Evolutionary conservation across 768 basidiomycete genomes (phyloP), one percentile per base, ranked within the genome.

Genomic region (Mycena alexandri): DNA sequence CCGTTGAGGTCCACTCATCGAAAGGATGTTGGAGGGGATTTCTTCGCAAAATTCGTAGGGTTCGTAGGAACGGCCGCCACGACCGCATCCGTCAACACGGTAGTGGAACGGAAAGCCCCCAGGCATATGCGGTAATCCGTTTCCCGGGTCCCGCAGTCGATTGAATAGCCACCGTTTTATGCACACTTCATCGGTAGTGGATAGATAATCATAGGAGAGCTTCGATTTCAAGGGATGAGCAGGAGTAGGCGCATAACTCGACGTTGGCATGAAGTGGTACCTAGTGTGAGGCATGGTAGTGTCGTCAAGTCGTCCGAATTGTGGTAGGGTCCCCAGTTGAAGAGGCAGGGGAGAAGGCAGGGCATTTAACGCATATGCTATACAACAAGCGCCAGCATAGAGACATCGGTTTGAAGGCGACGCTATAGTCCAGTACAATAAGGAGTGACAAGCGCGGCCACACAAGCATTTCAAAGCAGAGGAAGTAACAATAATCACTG

Each of bases 401-500:
- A 61, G 25, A 61, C 56, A 65, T 29, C 8, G 38, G 51, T 34
- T 48, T 52, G 56, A 53, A 51, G 56, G 50, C 29, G 56, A 52
- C 63, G 56, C 58, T 65, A 56, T 65, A 65, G 56, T 65, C 29
- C 48, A 58, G 48, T 58, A 65, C 63, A 65, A 65, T 58, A 65
- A 46, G 51, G 11, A 0, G 19, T 65, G 46, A 65, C 50, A 58
- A 59, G 46, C 53, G 46, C 54, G 54, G 38, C 7, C n/a, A 12
- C 53, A 50, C 53, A 63, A 36, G 34, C 48, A 17, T 6, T 19
- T 41, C 29, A 29, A 29, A 24, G 7, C 21, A 53, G 43, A 38
- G 55, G 52, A 38, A 12, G 38, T 43, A 52, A 65, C 63, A 65
- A 65, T 58, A 36, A 65, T 65, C 36, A 43, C 33, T 46, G 52